Conservation (phyloP, 2,329 filamentous ascomycete species). For the Cladosporium sphaerospermum region DNA sequence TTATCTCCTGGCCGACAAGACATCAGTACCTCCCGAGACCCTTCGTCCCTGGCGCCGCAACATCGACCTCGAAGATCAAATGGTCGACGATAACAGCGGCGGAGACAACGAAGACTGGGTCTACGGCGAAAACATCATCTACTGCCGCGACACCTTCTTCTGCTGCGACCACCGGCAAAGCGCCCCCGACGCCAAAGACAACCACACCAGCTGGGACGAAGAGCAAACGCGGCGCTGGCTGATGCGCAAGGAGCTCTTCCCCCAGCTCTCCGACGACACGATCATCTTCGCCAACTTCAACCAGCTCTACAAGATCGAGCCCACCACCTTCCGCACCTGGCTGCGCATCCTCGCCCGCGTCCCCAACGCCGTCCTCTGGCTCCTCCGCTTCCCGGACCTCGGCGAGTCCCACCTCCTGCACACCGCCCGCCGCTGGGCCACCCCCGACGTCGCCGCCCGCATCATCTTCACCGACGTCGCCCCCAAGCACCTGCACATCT, state of each 20-base stretch:
- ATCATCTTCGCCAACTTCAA: slow-evolving; percentile 98
- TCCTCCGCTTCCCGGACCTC: slow-evolving; percentile 91
- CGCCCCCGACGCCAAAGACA: slow-evolving; percentile 64
- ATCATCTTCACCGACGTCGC: slow-evolving; percentile 96
- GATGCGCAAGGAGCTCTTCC: slow-evolving; percentile 91
- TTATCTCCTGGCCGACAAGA: slow-evolving; percentile 86
- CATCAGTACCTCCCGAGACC: slow-evolving; percentile 75
- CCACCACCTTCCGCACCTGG: slow-evolving; percentile 93
- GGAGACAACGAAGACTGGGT: slow-evolving; percentile 69
- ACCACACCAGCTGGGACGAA: slow-evolving; percentile 68
- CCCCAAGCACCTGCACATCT: slow-evolving; percentile 89
- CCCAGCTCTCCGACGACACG: slow-evolving; percentile 69
- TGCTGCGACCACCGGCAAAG: slow-evolving; percentile 96
- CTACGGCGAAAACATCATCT: slow-evolving; percentile 95
- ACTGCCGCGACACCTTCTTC: slow-evolving; percentile 91
- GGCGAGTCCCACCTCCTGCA: slow-evolving; percentile 79
- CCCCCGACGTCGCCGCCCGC: slow-evolving; percentile 73
- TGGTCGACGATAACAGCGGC: slow-evolving; percentile 59
- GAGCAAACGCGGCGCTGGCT: slow-evolving; percentile 78
- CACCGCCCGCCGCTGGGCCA: slow-evolving; percentile 78
- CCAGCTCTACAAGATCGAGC: slow-evolving; percentile 98
- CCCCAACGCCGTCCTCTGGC: slow-evolving; percentile 86
- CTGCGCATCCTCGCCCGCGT: slow-evolving; percentile 79
- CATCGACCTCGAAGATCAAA: slow-evolving; percentile 62
- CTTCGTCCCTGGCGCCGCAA: slow-evolving; percentile 75